Base-by-base conservation (phyloP, 768 basidiomycete species). In the Lactarius sanguifluus region DNA sequence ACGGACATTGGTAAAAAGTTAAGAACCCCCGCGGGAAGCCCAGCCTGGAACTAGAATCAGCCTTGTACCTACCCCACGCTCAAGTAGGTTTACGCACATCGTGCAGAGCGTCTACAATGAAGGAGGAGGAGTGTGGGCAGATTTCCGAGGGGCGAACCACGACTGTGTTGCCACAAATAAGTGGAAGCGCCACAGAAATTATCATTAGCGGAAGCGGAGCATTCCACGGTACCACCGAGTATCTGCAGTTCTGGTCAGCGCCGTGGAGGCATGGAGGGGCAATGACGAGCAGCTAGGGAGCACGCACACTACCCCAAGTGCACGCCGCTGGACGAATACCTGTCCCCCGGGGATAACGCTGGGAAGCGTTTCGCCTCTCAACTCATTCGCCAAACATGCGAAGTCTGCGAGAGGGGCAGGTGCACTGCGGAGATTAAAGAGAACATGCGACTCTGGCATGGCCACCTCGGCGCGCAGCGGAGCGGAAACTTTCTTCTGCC, bases 211-310 rank as follows among this genome's bases (percentile, higher is more conserved):
- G 70, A 9, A 81, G 68, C 0, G 86, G 83, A 2, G 81, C 81
- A 69, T 86, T 86, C 85, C 85, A 86, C 0, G 85, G 84, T 1
- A 81, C 77, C 2, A 86, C 83, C 4, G 81, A 79, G 61, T 84
- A 78, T 25, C 84, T 86, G 67, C 32, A 5, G 28, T 25, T 12
- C 32, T 8, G 50, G 58, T 47, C 28, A 66, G 59, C 38, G n/a
- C 20, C 32, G 20, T 28, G 38, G 62, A 59, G 28, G 55, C 32
- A 61, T 38, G 16, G 12, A 9, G 34, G 13, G 0, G n/a, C 23
- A 6, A 20, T 28, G 5, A 43, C 25, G 45, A 28, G 25, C 62
- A 13, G 30, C 45, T 65, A 38, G 23, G 8, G 34, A 62, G 52
- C 9, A 77, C 81, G 54, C 64, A 85, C 85, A 83, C 73, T 15